Percentiles rank a stretch among this genome's conserved stretches.
Evolutionary conservation across 108 stramenopile species (phyloP).

Genomic region (Fistulifera solaris): DNA sequence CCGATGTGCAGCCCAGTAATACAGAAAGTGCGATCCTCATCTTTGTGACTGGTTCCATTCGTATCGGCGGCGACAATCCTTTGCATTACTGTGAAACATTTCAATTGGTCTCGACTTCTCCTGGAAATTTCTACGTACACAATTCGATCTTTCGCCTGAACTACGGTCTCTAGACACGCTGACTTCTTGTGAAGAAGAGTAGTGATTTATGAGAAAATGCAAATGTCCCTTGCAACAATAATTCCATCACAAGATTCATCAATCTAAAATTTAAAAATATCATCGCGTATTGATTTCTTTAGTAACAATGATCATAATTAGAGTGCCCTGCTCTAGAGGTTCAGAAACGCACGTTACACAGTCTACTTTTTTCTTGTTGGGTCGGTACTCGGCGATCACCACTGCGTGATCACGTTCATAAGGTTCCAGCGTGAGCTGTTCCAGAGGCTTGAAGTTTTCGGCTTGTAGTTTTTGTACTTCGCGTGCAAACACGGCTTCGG

Average conservation of each 20-base stretch:
- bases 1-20: conserved; percentile 79
- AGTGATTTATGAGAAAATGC: background rate
- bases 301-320: background rate
- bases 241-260: too few species aligned
- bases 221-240: too few species aligned
- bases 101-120: conserved; percentile 79
- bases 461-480: conserved; percentile 91
- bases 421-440: conserved; percentile 99
- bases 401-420: conserved; percentile 99
- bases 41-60: conserved; percentile 74
- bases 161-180: conserved; percentile 88
- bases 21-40: conserved; percentile 57
- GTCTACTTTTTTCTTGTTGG: conserved; percentile 75
- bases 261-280: conserved; percentile 1
- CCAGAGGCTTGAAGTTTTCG: conserved; percentile 96
- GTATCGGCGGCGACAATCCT: conserved; percentile 87
- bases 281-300: conserved; percentile 4
- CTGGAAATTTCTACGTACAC: conserved; percentile 88
- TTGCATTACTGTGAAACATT: conserved; percentile 92
- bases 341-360: conserved; percentile 4
- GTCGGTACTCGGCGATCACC: conserved; percentile 94
- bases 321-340: background rate
- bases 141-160: conserved; percentile 93
- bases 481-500: conserved; percentile 95
- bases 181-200: too few species aligned